Conservation (phyloP, 2,329 filamentous ascomycete species). For the Thielaviopsis musarum region DNA sequence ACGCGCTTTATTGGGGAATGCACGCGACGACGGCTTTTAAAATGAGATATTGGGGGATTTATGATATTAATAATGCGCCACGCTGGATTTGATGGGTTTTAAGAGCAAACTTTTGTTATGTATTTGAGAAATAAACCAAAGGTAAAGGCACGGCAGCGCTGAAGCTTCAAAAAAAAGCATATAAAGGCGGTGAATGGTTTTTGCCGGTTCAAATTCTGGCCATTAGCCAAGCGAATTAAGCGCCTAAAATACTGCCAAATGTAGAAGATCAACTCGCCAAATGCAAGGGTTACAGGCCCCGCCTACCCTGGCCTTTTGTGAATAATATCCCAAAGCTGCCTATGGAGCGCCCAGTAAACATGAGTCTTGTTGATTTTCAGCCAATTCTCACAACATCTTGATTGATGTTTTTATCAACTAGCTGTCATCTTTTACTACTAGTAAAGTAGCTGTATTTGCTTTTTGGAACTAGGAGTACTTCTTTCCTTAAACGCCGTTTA, state of each 20-base stretch:
- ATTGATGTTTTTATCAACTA: neutral
- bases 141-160: no score
- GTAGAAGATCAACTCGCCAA: neutral
- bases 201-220: neutral
- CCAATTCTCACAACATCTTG: neutral
- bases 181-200: conserved; percentile 3
- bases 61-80: conserved; percentile 6
- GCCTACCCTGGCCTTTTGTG: neutral
- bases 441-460: neutral
- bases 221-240: neutral
- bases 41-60: no score
- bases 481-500: neutral
- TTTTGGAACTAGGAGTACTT: neutral
- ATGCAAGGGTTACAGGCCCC: neutral
- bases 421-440: neutral
- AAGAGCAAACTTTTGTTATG: neutral
- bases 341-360: neutral
- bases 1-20: neutral
- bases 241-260: neutral
- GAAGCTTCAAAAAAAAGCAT: neutral
- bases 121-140: neutral
- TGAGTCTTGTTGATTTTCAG: no score
- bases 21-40: neutral
- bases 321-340: neutral
- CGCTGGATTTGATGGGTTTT: neutral